Conservation (phyloP, 257 asterid genomes). For the Craterostigma plantagineum region DNA sequence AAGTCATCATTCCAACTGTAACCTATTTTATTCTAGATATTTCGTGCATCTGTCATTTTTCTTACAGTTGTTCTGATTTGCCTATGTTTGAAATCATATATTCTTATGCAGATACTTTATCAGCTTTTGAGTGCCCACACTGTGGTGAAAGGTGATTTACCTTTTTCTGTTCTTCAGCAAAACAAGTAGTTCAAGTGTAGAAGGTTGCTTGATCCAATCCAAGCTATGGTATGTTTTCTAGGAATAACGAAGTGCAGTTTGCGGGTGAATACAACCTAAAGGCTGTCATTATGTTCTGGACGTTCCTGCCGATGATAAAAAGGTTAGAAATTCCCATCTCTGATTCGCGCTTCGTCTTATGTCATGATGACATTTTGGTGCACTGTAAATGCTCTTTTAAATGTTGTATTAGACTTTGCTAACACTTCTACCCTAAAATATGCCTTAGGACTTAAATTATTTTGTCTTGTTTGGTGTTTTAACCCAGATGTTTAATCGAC, state of each 20-base stretch:
- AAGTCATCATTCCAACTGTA: too few species aligned
- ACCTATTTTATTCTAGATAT: too few species aligned
- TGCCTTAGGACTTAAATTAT: too few species aligned
- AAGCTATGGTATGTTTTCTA: constrained; percentile 13
- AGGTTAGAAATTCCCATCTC: constrained; percentile 37
- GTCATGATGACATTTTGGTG: too few species aligned
- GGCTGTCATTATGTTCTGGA: constrained; percentile 51
- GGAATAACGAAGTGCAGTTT: constrained; percentile 91
- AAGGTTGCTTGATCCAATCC: constrained; percentile 11
- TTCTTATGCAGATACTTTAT: constrained; percentile 52
- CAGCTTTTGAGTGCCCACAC: constrained; percentile 95
- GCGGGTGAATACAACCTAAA: constrained; percentile 95
- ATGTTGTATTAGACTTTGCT: too few species aligned
- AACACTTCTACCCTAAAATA: background rate
- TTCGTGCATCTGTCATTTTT: too few species aligned
- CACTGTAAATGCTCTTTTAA: too few species aligned
- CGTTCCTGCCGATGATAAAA: constrained; percentile 52
- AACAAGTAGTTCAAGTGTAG: background rate
- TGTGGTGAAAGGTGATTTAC: constrained; percentile 73
- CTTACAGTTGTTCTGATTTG: background rate
- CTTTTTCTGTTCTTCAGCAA: constrained; percentile 4
- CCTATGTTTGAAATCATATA: background rate
- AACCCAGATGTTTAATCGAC: constrained; percentile 74
- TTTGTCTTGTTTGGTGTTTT: constrained; percentile 7
- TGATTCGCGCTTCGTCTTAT: too few species aligned